Base-by-base conservation (phyloP, 495 filamentous ascomycete genomes). In the Barbatosphaeria neglecta region DNA sequence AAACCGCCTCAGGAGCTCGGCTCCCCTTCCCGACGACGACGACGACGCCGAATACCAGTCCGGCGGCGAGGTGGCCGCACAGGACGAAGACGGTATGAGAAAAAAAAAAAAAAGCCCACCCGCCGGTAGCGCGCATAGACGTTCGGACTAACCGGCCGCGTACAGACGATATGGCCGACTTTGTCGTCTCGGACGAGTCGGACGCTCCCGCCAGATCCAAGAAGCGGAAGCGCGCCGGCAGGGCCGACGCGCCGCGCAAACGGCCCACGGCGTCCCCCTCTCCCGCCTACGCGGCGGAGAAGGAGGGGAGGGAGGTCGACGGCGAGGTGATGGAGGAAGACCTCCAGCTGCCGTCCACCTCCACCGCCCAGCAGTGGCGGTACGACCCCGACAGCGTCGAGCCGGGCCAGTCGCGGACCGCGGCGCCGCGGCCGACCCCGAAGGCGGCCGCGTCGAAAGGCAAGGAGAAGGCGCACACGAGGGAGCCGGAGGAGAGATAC, bases 111-210 rank as follows among this genome's bases (percentile, higher is more conserved):
- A 5, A 11, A 35, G 9, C 5, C 5, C 11, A 35, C 20, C n/a
- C 16, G 27, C 44, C 40, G 6, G 3, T 24, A 10, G 22, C 19
- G n/a, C 8, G 22, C 23, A 7, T 23, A 25, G 10, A 9, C 16
- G 50, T 45, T 20, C 25, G 37, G 22, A 44, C 44, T 52, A 20
- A 49, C 54, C 41, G 19, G 53, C 7, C 22, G 23, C 17, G 3
- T 37, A 16, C 50, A 82, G 84, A 87, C 48, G 69, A 73, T 16
- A 79, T 89, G 73, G 87, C 82, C 45, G 86, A 94, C 57, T 95
- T 95, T 56, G 67, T 93, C 41, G 89, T 87, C 18, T 87, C 89
- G 38, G 88, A 92, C 38, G 84, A 93, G 19, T 87, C 84, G n/a
- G 84, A 90, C 46, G 75, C 61, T 11, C 67, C 72, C 9, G 64